These are phyloP conservation scores for Xylariomycetidae sp. DNA, from an alignment of 2,329 filamentous ascomycete genomes.

Conservation along the genomic window DNA sequence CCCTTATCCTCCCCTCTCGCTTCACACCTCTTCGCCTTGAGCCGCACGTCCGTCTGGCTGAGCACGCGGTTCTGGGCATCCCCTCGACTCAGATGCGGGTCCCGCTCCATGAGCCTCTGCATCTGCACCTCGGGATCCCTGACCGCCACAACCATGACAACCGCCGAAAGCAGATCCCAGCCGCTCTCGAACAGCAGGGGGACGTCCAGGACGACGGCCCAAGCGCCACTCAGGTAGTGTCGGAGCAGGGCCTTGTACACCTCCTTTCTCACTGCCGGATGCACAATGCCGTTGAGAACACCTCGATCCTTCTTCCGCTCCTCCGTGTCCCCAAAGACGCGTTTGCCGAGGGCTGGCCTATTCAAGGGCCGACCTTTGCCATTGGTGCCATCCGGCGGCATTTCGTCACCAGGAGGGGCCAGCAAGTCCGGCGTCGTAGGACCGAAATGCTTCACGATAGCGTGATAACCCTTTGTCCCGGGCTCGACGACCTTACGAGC, in stretches of 20 bases:
- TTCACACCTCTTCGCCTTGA: conserved; percentile 74
- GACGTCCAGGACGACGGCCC: conserved; percentile 90
- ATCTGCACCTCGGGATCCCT: conserved; percentile 78
- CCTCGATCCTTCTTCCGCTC: conserved; percentile 67
- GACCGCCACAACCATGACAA: conserved; percentile 83
- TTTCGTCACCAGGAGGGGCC: conserved; percentile 49
- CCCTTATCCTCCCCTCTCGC: conserved; percentile 61
- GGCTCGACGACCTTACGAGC: conserved; percentile 93
- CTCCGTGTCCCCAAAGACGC: conserved; percentile 78
- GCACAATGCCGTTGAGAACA: conserved; percentile 83
- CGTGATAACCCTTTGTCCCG: conserved; percentile 75
- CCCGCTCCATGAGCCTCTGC: conserved; percentile 67
- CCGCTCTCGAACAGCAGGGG: conserved; percentile 86
- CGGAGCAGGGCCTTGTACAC: conserved; percentile 73
- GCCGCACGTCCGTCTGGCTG: conserved; percentile 80
- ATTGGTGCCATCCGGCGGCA: conserved; percentile 48
- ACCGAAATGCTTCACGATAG: conserved; percentile 77
- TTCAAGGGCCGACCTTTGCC: conserved; percentile 74
- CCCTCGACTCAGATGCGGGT: conserved; percentile 73
- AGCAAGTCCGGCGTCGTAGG: conserved; percentile 83
- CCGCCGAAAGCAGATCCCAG: conserved; percentile 80
- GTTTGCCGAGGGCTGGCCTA: conserved; percentile 74
- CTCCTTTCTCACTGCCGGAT: conserved; percentile 79
- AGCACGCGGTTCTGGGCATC: conserved; percentile 83
- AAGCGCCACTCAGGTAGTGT: conserved; percentile 69